Percentiles rank a stretch among this genome's conserved stretches.
Conservation (phyloP, 1,284 basidiomycete genomes). For the Cryptococcus sp. region DNA sequence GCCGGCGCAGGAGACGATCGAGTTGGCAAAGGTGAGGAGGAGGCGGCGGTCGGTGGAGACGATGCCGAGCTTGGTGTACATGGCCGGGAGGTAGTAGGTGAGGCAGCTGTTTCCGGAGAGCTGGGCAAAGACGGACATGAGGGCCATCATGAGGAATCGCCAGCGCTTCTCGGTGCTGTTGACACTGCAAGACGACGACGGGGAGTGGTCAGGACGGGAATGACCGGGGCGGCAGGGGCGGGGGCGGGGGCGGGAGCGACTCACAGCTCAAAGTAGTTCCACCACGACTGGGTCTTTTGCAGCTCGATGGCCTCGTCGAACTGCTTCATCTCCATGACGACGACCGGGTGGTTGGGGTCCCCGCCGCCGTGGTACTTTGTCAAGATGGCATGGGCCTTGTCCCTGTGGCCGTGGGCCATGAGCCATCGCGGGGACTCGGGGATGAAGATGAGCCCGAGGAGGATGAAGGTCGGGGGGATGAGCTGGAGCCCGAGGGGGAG, state of each 20-base stretch:
- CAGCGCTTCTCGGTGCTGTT: constrained; percentile 19
- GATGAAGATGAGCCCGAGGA: constrained; percentile 22
- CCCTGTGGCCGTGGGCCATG: constrained; percentile 13
- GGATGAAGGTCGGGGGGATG: constrained; percentile 35
- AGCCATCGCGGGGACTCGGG: constrained; percentile 34
- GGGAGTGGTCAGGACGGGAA: constrained; percentile 7
- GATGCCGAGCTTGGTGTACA: constrained; percentile 25
- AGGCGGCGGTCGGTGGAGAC: constrained; percentile 21
- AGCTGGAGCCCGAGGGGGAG: constrained; percentile 41
- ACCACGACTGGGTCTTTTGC: constrained; percentile 55
- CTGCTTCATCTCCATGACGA: constrained; percentile 24
- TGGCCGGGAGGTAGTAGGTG: constrained; percentile 25
- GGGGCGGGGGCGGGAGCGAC: not conserved
- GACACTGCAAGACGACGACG: constrained; percentile 4
- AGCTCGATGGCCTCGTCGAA: constrained; percentile 24
- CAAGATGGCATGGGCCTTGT: constrained; percentile 22
- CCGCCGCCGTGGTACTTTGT: constrained; percentile 27
- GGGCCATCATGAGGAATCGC: constrained; percentile 24
- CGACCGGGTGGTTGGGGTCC: constrained; percentile 22
- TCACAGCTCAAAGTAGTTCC: constrained; percentile 34
- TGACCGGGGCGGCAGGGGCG: too few species aligned
- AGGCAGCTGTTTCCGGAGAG: constrained; percentile 21
- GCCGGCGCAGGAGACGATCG: constrained; percentile 23
- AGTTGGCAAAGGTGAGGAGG: constrained; percentile 28
- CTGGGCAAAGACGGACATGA: constrained; percentile 30